Evolutionary conservation across 176 grass and related monocot genomes (phyloP), one percentile per base, ranked within the genome.

Genomic region (Oryza brachyantha): DNA sequence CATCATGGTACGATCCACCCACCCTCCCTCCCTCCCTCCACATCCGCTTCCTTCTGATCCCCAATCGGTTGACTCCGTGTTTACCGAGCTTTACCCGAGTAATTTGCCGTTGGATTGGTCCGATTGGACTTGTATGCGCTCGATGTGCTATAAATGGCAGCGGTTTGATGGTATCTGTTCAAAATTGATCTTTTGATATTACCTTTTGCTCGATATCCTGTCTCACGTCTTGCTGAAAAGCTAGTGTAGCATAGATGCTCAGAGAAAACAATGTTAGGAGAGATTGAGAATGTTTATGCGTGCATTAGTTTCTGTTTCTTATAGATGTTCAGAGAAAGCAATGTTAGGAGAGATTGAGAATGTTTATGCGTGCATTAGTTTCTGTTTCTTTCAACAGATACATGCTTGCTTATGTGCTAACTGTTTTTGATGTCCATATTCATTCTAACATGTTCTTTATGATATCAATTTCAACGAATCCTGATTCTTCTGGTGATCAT

Each of bases 1-100:
- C 81, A 94, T 95, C 86, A 99, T 99, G 96, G 96, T 97, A 87
- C 29, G 68, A 37, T 39, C 12, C 28, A 5, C 17, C 19, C 46
- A n/a, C 79, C 24, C 14, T 25, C 52, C 52, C 41, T 16, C 19
- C 19, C 24, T 11, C 29, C 29, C 25, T 5, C 45, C 5, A 34
- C 64, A 27, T 39, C 26, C 59, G 32, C 38, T 26, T 31, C 65
- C 6, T n/a, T 41, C 19, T 29, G 38, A 13, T 78, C 77, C 25
- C 55, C 13, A n/a, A n/a, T n/a, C n/a, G n/a, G n/a, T n/a, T n/a
- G n/a, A n/a, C n/a, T n/a, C n/a, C n/a, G n/a, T n/a, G n/a, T n/a
- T n/a, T n/a, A n/a, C n/a, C n/a, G 17, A 61, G 29, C 52, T 22
- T 6, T 69, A 39, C 2, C 22, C n/a, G 36, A 14, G 36, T 14